Percentiles rank a stretch among this genome's conserved stretches.
Evolutionary conservation across 2,329 filamentous ascomycete species (phyloP).

Genomic region (Trichoderma breve): DNA sequence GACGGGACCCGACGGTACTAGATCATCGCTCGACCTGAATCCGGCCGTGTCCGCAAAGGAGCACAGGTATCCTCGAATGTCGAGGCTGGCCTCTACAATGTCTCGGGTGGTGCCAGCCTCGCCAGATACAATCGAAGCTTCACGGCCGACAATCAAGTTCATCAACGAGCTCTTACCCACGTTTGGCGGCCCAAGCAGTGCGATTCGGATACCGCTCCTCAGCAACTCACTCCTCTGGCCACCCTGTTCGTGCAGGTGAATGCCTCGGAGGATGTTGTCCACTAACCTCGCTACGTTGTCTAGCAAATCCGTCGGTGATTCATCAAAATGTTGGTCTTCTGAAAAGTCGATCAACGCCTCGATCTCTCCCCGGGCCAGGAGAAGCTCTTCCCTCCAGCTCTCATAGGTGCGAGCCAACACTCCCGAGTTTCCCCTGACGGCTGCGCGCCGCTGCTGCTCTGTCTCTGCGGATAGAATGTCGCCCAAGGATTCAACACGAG

Average conservation of each 20-base stretch:
- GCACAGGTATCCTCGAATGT: conserved; percentile 85
- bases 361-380: conserved; percentile 83
- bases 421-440: conserved; percentile 73
- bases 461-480: conserved; percentile 70
- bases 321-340: conserved; percentile 96
- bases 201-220: conserved; percentile 79
- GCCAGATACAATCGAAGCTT: conserved; percentile 90
- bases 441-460: conserved; percentile 86
- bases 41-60: conserved; percentile 96
- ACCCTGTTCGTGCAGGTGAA: conserved; percentile 70
- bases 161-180: conserved; percentile 92
- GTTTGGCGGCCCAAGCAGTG: conserved; percentile 87
- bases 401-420: conserved; percentile 75
- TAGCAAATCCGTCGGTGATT: conserved; percentile 72
- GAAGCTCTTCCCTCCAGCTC: conserved; percentile 70
- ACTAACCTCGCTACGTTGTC: conserved; percentile 67
- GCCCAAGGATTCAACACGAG: conserved; percentile 71
- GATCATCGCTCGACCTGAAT: conserved; percentile 54
- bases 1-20: conserved; percentile 36
- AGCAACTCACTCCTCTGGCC: conserved; percentile 81
- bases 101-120: conserved; percentile 94
- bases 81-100: conserved; percentile 86
- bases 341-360: conserved; percentile 97
- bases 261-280: conserved; percentile 55
- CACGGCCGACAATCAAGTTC: conserved; percentile 83